Conservation (phyloP, 164 flowering plant genomes). For the Tetrastigma voinierianum region DNA sequence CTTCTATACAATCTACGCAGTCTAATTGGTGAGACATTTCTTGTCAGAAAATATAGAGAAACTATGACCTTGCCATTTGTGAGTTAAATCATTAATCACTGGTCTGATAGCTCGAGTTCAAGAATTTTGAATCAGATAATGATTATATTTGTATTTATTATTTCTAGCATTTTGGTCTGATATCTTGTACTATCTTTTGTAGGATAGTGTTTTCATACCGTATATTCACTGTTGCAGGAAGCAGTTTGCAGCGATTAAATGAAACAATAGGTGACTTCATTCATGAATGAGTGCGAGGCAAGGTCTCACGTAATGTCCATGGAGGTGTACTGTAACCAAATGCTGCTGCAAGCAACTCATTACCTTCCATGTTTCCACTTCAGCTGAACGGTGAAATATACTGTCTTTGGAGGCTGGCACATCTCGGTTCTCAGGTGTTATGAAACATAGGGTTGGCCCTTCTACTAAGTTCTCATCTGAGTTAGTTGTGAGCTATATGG, state of each 20-base stretch:
- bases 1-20: neutral
- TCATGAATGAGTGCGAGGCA: slow-evolving; percentile 86
- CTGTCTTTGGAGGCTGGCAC: slow-evolving; percentile 94
- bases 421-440: slow-evolving; percentile 88
- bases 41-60: neutral
- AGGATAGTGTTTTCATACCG: neutral
- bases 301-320: slow-evolving; percentile 50
- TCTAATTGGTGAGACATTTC: neutral
- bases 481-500: slow-evolving; percentile 72
- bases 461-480: slow-evolving; percentile 86
- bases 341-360: slow-evolving; percentile 55
- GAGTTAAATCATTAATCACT: neutral
- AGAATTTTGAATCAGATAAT: no score
- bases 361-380: slow-evolving; percentile 99
- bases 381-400: no score
- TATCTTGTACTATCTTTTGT: neutral
- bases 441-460: slow-evolving; percentile 73
- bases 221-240: no score
- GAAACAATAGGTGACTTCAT: slow-evolving; percentile 81
- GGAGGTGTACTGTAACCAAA: slow-evolving; percentile 52
- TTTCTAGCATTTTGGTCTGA: neutral
- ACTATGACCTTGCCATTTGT: neutral
- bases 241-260: no score
- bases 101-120: no score
- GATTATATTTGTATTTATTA: neutral